Percentiles rank a stretch among this genome's conserved stretches.
Evolutionary conservation across 192 early-diverging fungal genomes (phyloP).

Genomic region (Thamnidium elegans): DNA sequence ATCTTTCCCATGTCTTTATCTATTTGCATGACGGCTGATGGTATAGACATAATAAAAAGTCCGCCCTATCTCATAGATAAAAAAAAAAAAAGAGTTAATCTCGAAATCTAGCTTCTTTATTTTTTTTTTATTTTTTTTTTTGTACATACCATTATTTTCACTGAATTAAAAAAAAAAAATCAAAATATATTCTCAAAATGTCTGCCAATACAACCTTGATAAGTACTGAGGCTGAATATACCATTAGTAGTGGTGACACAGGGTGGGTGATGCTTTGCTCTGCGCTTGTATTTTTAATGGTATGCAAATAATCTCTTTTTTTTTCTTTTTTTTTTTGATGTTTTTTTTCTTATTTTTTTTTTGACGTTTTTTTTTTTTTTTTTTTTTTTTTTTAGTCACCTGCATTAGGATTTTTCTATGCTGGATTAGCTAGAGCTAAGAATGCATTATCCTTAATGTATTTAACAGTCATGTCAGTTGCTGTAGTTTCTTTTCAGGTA

Average conservation of each 20-base stretch:
- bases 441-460: slow-evolving; percentile 79
- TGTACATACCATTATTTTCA: background rate
- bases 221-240: slow-evolving; percentile 9
- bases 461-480: slow-evolving; percentile 67
- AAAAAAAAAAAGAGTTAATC: too few relatives aligned
- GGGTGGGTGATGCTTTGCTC: slow-evolving; percentile 72
- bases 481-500: slow-evolving; percentile 61
- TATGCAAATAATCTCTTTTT: background rate
- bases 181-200: background rate
- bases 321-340: background rate
- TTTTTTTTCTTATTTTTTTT: background rate
- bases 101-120: background rate
- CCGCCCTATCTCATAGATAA: background rate
- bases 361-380: background rate
- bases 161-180: too few relatives aligned
- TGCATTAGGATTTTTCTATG: slow-evolving; percentile 75
- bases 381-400: slow-evolving; percentile 42
- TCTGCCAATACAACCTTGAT: slow-evolving; percentile 1
- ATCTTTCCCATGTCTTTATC: too few relatives aligned
- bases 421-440: slow-evolving; percentile 68
- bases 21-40: too few relatives aligned
- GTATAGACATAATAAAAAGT: background rate
- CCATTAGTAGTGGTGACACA: slow-evolving; percentile 62
- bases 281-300: slow-evolving; percentile 71
- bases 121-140: background rate